Conservation (phyloP, 257 asterid genomes). For the Leptodermis oblonga region DNA sequence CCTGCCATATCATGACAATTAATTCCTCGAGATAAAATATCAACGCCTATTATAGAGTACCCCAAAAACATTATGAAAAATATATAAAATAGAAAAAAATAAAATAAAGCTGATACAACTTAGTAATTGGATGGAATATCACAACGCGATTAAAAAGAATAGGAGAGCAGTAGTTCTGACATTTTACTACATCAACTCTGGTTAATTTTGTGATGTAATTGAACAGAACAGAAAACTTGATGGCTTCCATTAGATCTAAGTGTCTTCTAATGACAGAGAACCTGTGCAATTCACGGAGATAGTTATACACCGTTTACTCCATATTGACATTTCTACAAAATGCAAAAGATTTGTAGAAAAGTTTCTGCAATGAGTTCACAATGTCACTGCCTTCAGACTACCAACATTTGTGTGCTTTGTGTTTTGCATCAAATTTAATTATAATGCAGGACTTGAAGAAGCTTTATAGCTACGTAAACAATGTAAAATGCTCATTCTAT, state of each 20-base stretch:
- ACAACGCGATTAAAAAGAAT: neutral
- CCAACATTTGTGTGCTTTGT: neutral
- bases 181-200: neutral
- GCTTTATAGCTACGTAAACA: neutral
- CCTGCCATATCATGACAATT: slow-evolving; percentile 36
- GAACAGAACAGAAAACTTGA: neutral
- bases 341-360: neutral
- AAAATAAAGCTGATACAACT: neutral
- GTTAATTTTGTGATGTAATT: neutral
- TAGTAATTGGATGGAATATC: neutral
- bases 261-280: neutral
- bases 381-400: neutral
- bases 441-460: neutral
- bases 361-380: neutral
- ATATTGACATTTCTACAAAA: neutral
- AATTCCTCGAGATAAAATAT: neutral
- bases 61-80: neutral
- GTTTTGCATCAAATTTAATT: neutral
- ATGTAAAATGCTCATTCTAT: neutral
- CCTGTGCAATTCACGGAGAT: neutral
- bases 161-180: too few relatives aligned
- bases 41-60: neutral
- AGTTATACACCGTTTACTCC: neutral
- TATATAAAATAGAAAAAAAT: neutral
- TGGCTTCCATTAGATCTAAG: neutral